phyloP scores from a whole-genome alignment of 345 rosid genomes.

The Ceriops decandra region DNA sequence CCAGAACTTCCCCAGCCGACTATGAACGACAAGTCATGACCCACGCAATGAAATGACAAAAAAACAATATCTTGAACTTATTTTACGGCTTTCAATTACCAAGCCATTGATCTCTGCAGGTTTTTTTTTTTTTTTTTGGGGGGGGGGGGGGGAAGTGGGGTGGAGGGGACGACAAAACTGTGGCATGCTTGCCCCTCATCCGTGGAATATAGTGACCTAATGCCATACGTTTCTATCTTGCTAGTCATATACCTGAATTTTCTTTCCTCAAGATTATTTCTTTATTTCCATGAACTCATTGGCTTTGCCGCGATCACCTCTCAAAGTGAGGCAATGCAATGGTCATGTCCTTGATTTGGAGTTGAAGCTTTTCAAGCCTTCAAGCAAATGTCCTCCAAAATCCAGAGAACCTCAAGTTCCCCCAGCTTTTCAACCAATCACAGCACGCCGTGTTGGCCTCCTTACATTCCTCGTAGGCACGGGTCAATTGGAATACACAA shows the following conservation, averaged over 20 bases:
- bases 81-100: too few relatives aligned
- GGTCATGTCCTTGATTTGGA: slow-evolving; percentile 6
- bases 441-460: neutral
- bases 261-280: neutral
- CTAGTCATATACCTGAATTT: neutral
- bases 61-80: too few relatives aligned
- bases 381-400: neutral
- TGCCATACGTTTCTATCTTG: neutral
- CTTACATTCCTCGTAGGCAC: neutral
- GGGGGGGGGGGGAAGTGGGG: too few relatives aligned
- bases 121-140: too few relatives aligned
- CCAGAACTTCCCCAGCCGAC: too few relatives aligned
- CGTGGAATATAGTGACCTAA: neutral
- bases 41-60: too few relatives aligned
- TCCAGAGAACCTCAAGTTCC: neutral
- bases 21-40: too few relatives aligned
- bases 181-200: neutral
- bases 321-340: neutral
- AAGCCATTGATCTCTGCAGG: too few relatives aligned
- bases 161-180: neutral
- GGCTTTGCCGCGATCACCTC: neutral
- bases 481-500: too few relatives aligned
- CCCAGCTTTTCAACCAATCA: neutral
- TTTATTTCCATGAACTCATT: neutral
- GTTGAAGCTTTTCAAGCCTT: neutral